Conservation (phyloP, 1,284 basidiomycete species). For the Moesziomyces sp. region DNA sequence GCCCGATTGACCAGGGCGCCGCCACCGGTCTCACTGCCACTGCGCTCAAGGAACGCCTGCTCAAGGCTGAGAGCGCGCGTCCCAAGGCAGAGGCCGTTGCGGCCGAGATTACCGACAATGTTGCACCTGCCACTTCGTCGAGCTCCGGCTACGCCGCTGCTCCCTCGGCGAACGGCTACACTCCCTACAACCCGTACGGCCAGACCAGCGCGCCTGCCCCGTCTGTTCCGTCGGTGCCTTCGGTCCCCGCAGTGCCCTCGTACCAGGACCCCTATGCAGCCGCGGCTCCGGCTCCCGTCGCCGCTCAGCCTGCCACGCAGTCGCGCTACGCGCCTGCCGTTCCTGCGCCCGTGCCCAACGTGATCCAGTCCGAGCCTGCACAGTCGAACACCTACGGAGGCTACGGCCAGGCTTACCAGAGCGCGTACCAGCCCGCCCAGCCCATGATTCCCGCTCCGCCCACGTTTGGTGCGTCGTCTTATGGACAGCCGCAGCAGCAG, state of each 20-base stretch:
- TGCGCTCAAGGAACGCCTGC: slow-evolving; percentile 50
- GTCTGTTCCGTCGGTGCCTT: slow-evolving; percentile 32
- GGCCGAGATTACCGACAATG: slow-evolving; percentile 6
- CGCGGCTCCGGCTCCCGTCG: slow-evolving; percentile 68
- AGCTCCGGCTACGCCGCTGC: slow-evolving; percentile 32
- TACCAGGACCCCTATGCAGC: slow-evolving; percentile 41
- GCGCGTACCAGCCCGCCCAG: slow-evolving; percentile 52
- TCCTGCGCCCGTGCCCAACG: slow-evolving; percentile 24
- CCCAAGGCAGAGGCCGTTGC: slow-evolving; percentile 27
- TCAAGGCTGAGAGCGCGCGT: slow-evolving; percentile 51
- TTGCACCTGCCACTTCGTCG: slow-evolving; percentile 13
- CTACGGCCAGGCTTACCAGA: slow-evolving; percentile 66
- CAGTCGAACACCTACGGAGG: slow-evolving; percentile 31
- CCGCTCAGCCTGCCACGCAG: slow-evolving; percentile 42
- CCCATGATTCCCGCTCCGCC: slow-evolving; percentile 67
- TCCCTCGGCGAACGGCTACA: slow-evolving; percentile 36
- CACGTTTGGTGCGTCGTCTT: slow-evolving; percentile 62
- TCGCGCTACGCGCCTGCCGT: slow-evolving; percentile 71
- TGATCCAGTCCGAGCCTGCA: slow-evolving; percentile 27
- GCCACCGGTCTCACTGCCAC: slow-evolving; percentile 21
- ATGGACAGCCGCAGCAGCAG: slow-evolving; percentile 42
- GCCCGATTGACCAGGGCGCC: slow-evolving; percentile 19
- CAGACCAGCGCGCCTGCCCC: slow-evolving; percentile 16
- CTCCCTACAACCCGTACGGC: slow-evolving; percentile 36
- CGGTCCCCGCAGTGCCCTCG: slow-evolving; percentile 27